Evolutionary conservation across 208 protist species (phyloP).

Genomic region (Tritrichomonas musculus): DNA sequence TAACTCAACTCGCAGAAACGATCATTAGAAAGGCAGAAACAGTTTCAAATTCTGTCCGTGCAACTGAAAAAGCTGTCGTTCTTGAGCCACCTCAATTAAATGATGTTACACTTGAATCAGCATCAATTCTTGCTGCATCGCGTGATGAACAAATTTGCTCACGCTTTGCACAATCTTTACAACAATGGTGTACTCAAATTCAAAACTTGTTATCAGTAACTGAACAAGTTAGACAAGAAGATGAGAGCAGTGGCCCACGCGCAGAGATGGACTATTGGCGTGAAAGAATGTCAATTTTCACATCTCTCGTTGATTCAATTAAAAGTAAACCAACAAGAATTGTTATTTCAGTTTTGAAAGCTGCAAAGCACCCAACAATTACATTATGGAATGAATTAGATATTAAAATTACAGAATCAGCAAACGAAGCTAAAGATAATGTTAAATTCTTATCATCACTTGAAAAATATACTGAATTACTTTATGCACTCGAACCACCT

Average conservation of each 20-base stretch:
- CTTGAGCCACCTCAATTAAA: neutral
- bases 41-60: neutral
- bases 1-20: neutral
- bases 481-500: slow-evolving; percentile 55
- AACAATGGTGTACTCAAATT: neutral
- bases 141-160: neutral
- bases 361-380: neutral
- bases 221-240: slow-evolving; percentile 10
- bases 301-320: neutral
- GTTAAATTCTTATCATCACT: slow-evolving; percentile 96
- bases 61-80: neutral
- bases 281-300: neutral
- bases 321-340: slow-evolving; percentile 5
- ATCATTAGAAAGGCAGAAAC: neutral
- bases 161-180: neutral
- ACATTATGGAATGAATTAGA: slow-evolving; percentile 51
- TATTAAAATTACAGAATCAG: slow-evolving; percentile 73
- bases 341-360: slow-evolving; percentile 46
- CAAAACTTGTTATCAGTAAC: neutral
- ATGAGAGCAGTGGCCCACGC: slow-evolving; percentile 19
- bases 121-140: neutral
- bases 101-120: neutral
- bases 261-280: slow-evolving; percentile 31
- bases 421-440: slow-evolving; percentile 94
- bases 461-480: slow-evolving; percentile 91